A percentile compares a stretch with the other conserved stretches of the same genome.
Evolutionary conservation across 2,329 filamentous ascomycete species (phyloP).

Genomic region (Pezicula radicicola): DNA sequence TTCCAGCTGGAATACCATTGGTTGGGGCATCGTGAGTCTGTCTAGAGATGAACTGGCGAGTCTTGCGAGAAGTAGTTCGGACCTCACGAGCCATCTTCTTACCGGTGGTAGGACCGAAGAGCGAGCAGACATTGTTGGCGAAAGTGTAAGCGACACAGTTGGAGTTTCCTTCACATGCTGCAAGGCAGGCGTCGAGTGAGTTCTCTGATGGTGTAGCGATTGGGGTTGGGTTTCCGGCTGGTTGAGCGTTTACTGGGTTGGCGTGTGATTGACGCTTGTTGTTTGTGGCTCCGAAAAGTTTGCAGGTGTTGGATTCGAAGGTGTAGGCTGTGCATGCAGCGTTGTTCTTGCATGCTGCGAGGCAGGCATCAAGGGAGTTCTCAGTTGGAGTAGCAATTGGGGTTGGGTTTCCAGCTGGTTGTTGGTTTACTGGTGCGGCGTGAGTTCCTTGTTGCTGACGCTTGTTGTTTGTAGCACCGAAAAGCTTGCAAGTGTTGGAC

Average conservation of each 20-base stretch:
- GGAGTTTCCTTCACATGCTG: neutral
- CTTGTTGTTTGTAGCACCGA: neutral
- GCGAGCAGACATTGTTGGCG: neutral
- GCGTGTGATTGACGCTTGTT: constrained; percentile 1
- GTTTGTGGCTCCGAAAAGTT: neutral
- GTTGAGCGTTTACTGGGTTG: constrained; percentile 1
- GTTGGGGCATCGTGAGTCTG: neutral
- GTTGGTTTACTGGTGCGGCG: constrained; percentile 1
- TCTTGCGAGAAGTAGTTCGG: neutral
- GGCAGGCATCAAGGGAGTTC: constrained; percentile 6
- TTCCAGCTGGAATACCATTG: neutral
- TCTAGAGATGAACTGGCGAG: neutral
- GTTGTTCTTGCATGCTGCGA: constrained; percentile 8
- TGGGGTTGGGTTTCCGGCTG: too few relatives aligned
- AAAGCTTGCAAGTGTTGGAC: neutral
- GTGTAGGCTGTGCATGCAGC: constrained; percentile 7
- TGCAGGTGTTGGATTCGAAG: constrained; percentile 8
- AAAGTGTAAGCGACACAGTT: neutral
- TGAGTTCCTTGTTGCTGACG: neutral
- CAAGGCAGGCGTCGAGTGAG: neutral
- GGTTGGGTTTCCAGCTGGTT: too few relatives aligned
- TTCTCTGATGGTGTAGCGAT: neutral
- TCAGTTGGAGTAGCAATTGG: constrained; percentile 3
- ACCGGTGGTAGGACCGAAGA: neutral
- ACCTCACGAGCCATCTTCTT: neutral